Evolutionary conservation across 768 basidiomycete species (phyloP).

Genomic region (Cystofilobasidium macerans): DNA sequence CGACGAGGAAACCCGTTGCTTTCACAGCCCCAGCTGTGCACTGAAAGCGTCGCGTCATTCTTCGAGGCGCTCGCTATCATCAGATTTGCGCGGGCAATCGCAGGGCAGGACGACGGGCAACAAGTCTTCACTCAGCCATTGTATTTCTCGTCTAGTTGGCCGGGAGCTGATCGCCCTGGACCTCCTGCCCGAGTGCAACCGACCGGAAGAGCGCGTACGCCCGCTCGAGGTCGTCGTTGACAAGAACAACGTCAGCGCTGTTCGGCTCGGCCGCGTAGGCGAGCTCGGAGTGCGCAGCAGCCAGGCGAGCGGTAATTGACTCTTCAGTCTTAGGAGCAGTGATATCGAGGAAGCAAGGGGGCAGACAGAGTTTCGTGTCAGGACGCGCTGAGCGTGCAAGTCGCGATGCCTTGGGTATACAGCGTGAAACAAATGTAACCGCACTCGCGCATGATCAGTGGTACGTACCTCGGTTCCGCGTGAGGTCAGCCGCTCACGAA

Average conservation of each 20-base stretch:
- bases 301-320: conserved; percentile 61
- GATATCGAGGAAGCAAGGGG: neutral
- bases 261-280: conserved; percentile 58
- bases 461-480: conserved; percentile 61
- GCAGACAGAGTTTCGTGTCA: neutral
- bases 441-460: neutral
- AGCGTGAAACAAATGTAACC: neutral
- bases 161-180: conserved; percentile 56
- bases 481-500: conserved; percentile 58
- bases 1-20: no score
- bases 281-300: conserved; percentile 67
- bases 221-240: conserved; percentile 78
- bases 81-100: no score
- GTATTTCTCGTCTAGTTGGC: conserved; percentile 30
- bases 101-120: no score
- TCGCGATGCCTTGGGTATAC: no score
- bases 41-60: no score
- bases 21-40: no score
- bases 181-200: conserved; percentile 60
- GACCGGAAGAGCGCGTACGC: conserved; percentile 68
- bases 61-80: no score
- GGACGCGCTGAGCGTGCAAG: neutral
- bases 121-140: no score
- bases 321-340: conserved; percentile 43
- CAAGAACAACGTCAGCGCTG: conserved; percentile 65